phyloP scores from a whole-genome alignment of 2,329 filamentous ascomycete genomes.

The Hymenoscyphus fructigenus region DNA sequence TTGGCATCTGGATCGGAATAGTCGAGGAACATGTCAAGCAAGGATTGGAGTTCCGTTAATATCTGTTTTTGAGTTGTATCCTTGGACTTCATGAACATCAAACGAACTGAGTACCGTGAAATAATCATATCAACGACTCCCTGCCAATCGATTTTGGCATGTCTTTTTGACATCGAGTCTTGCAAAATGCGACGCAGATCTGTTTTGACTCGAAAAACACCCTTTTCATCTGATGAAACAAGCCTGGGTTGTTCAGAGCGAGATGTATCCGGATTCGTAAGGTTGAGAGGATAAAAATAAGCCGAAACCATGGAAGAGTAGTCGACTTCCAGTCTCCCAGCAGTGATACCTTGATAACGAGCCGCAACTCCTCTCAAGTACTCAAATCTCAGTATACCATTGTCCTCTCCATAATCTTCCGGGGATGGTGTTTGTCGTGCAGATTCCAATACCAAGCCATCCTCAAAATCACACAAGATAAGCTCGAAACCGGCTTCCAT shows the following conservation, averaged over 20 bases:
- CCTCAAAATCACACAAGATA: slow-evolving; percentile 62
- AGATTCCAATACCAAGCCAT: slow-evolving; percentile 31
- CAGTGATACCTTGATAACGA: slow-evolving; percentile 46
- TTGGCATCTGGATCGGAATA: slow-evolving; percentile 39
- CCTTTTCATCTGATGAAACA: slow-evolving; percentile 8
- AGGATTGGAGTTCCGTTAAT: slow-evolving; percentile 41
- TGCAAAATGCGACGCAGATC: slow-evolving; percentile 45
- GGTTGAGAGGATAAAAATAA: slow-evolving; percentile 32
- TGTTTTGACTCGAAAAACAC: slow-evolving; percentile 39
- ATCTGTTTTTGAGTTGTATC: slow-evolving; percentile 23
- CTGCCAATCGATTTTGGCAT: slow-evolving; percentile 54
- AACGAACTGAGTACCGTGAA: slow-evolving; percentile 56
- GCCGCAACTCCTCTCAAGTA: slow-evolving; percentile 43
- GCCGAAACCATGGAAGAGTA: slow-evolving; percentile 35
- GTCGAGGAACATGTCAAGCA: slow-evolving; percentile 47
- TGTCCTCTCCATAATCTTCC: background rate
- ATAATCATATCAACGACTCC: slow-evolving; percentile 64
- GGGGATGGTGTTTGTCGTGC: slow-evolving; percentile 19
- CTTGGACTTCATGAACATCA: slow-evolving; percentile 38
- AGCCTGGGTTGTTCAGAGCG: slow-evolving; percentile 28
- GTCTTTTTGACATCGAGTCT: slow-evolving; percentile 24
- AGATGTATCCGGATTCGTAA: slow-evolving; percentile 30
- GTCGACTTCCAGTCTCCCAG: slow-evolving; percentile 33
- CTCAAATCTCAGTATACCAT: slow-evolving; percentile 23
- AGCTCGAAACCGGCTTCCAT: slow-evolving; percentile 72